Conservation (phyloP, 495 filamentous ascomycete genomes). For the Hypoxylon subgilvum region DNA sequence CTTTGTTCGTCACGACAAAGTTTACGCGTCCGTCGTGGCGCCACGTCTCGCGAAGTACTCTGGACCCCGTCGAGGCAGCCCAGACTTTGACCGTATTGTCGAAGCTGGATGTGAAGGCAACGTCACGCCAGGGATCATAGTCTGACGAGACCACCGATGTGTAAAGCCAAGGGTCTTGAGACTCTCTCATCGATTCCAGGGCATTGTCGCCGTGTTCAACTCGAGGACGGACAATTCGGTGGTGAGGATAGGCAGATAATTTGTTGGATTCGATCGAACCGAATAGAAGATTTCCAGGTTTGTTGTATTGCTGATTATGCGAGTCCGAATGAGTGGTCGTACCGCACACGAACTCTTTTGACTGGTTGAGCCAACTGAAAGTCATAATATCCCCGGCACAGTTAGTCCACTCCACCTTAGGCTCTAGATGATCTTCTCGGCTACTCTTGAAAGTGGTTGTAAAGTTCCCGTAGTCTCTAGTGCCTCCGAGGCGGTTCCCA, state of each 20-base stretch:
- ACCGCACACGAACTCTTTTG: slow-evolving; percentile 61
- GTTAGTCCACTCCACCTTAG: slow-evolving; percentile 56
- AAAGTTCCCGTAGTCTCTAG: slow-evolving; percentile 46
- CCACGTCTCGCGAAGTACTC: slow-evolving; percentile 57
- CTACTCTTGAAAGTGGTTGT: slow-evolving; percentile 46
- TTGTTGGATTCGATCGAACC: slow-evolving; percentile 64
- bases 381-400: slow-evolving; percentile 66
- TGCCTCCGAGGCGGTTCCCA: slow-evolving; percentile 42
- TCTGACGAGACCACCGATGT: slow-evolving; percentile 77
- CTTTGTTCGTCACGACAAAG: slow-evolving; percentile 67
- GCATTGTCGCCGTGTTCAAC: slow-evolving; percentile 60
- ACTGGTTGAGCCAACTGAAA: slow-evolving; percentile 60
- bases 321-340: slow-evolving; percentile 75
- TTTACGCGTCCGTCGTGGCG: slow-evolving; percentile 72
- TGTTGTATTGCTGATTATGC: slow-evolving; percentile 84
- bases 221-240: slow-evolving; percentile 65
- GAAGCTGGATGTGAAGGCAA: slow-evolving; percentile 79
- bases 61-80: slow-evolving; percentile 57
- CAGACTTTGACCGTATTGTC: slow-evolving; percentile 82
- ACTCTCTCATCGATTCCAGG: slow-evolving; percentile 62
- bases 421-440: slow-evolving; percentile 53
- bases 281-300: slow-evolving; percentile 74
- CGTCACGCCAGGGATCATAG: slow-evolving; percentile 63
- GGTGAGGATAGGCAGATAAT: slow-evolving; percentile 71
- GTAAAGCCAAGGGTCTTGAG: slow-evolving; percentile 73